Conservation (phyloP, 148 eudicot genomes). For the Talinum fruticosum region DNA sequence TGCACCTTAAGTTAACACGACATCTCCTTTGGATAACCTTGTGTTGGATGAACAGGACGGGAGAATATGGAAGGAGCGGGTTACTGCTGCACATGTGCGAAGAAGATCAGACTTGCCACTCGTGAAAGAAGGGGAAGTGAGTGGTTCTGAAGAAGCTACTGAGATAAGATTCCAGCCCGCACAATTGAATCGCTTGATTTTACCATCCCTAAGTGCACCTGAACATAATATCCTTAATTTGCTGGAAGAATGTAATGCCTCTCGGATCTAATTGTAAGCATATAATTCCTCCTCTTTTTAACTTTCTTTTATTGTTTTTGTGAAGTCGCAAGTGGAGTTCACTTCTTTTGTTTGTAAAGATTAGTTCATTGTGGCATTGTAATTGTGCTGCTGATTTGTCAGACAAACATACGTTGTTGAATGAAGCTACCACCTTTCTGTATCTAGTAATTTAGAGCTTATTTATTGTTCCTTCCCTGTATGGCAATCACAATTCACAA, state of each 20-base stretch:
- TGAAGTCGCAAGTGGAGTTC: neutral
- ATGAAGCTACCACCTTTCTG: slow-evolving; percentile 9
- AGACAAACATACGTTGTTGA: neutral
- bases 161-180: slow-evolving; percentile 32
- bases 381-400: slow-evolving; percentile 1
- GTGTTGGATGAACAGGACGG: slow-evolving; percentile 55
- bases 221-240: slow-evolving; percentile 72
- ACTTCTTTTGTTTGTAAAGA: slow-evolving; percentile 19
- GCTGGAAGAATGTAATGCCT: slow-evolving; percentile 65
- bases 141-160: slow-evolving; percentile 33
- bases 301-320: neutral
- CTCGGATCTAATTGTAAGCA: slow-evolving; percentile 37
- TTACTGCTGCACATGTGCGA: slow-evolving; percentile 49
- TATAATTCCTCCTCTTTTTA: slow-evolving; percentile 1
- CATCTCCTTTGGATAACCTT: slow-evolving; percentile 2
- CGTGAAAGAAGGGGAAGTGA: slow-evolving; percentile 43
- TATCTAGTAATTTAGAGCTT: no score
- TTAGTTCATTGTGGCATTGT: slow-evolving; percentile 11
- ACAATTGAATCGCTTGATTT: slow-evolving; percentile 46
- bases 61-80: slow-evolving; percentile 92
- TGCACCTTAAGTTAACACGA: neutral
- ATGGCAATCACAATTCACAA: no score
- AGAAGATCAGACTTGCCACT: slow-evolving; percentile 59
- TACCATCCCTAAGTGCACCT: slow-evolving; percentile 87
- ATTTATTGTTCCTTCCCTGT: no score